Evolutionary conservation across 2,329 filamentous ascomycete species (phyloP).

Genomic region (Aspergillus viridinutans): DNA sequence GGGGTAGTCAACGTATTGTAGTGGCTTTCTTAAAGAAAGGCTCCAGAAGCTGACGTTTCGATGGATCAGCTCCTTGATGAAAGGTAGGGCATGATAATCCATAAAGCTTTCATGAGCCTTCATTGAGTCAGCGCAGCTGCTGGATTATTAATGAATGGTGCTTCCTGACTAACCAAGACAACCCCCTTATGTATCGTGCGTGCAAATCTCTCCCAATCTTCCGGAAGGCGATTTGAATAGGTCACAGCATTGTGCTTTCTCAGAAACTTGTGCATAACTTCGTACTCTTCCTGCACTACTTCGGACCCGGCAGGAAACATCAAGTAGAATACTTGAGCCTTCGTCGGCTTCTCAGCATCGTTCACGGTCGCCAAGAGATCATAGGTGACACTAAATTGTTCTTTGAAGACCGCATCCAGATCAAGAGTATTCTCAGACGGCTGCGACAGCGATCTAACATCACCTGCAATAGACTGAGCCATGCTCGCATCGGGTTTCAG

Average conservation of each 20-base stretch:
- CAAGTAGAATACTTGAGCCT: conserved; percentile 31
- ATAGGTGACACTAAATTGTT: conserved; percentile 23
- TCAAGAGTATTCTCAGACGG: not conserved
- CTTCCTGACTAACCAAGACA: conserved; percentile 30
- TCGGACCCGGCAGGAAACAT: conserved; percentile 25
- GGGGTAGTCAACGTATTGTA: conserved; percentile 19
- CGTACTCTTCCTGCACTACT: conserved; percentile 18
- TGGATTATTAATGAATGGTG: conserved; percentile 1
- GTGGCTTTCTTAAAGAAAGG: conserved; percentile 24
- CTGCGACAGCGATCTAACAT: not conserved
- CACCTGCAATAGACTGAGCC: not conserved
- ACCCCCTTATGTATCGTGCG: conserved; percentile 23
- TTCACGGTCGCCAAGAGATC: conserved; percentile 23
- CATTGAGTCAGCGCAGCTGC: conserved; percentile 4
- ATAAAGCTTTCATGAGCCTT: conserved; percentile 37
- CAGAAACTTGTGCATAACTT: conserved; percentile 23
- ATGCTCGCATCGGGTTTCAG: not conserved
- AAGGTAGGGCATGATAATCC: conserved; percentile 25
- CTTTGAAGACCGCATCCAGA: conserved; percentile 12
- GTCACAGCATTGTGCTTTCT: conserved; percentile 23
- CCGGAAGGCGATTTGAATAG: conserved; percentile 25
- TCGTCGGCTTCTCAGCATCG: conserved; percentile 8
- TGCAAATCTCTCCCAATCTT: conserved; percentile 35
- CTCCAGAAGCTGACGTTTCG: conserved; percentile 32
- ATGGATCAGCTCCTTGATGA: conserved; percentile 20